Conservation (phyloP, 2,329 filamentous ascomycete species). For the Clonostachys rosea region DNA sequence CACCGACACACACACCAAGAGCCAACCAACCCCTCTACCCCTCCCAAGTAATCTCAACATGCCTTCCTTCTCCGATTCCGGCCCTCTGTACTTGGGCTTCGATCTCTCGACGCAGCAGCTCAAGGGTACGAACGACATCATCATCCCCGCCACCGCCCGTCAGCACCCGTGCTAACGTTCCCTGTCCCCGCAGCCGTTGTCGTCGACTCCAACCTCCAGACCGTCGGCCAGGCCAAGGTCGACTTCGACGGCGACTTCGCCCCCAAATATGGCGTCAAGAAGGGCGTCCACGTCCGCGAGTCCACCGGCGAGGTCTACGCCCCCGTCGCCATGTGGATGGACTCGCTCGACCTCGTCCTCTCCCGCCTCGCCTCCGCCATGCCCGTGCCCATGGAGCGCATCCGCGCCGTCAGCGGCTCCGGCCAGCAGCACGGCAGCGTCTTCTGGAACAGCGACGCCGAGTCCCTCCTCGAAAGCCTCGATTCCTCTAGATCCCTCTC, state of each 20-base stretch:
- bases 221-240: slow-evolving; percentile 81
- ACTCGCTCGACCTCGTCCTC: slow-evolving; percentile 84
- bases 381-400: slow-evolving; percentile 58
- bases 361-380: slow-evolving; percentile 65
- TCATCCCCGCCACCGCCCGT: too few relatives aligned
- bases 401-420: slow-evolving; percentile 82
- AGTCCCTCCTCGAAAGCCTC: slow-evolving; percentile 56
- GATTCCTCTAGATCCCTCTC: slow-evolving; percentile 58
- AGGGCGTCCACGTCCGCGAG: slow-evolving; percentile 82
- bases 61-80: slow-evolving; percentile 20
- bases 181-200: slow-evolving; percentile 59
- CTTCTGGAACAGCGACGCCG: slow-evolving; percentile 77
- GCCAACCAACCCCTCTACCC: background rate
- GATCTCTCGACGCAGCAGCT: slow-evolving; percentile 96
- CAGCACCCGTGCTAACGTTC: background rate
- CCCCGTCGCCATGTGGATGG: slow-evolving; percentile 90
- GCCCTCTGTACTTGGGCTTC: slow-evolving; percentile 81
- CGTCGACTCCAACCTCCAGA: slow-evolving; percentile 76
- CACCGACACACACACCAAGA: background rate
- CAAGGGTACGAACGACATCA: slow-evolving; percentile 56
- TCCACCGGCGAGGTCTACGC: slow-evolving; percentile 85
- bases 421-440: slow-evolving; percentile 98
- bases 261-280: slow-evolving; percentile 71
- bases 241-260: slow-evolving; percentile 87
- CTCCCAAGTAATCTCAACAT: slow-evolving; percentile 11